phyloP scores from a whole-genome alignment of 2,329 filamentous ascomycete species.

The Ceratocystis harringtonii region DNA sequence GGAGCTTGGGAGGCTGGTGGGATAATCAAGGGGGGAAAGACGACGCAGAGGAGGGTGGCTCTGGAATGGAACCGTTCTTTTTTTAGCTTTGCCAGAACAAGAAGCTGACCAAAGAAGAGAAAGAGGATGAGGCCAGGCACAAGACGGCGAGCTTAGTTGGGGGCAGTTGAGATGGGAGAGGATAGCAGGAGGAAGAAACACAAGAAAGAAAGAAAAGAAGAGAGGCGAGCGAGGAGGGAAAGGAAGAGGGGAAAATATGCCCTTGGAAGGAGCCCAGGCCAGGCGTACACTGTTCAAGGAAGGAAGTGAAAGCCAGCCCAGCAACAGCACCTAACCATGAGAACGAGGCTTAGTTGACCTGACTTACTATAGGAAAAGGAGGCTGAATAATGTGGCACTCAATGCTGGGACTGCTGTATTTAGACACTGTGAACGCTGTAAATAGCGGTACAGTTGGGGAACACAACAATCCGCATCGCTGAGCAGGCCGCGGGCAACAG shows the following conservation, averaged over 20 bases:
- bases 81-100: not conserved
- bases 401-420: not conserved
- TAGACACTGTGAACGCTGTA: not conserved
- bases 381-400: not conserved
- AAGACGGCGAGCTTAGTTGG: not conserved
- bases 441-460: not conserved
- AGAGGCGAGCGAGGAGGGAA: conserved; percentile 15
- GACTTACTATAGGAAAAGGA: not conserved
- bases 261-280: not conserved
- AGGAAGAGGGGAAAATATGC: conserved; percentile 2
- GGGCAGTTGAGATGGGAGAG: not conserved
- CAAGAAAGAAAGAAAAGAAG: conserved; percentile 17
- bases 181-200: not conserved
- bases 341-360: not conserved
- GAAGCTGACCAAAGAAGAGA: not conserved
- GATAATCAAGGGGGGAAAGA: conserved; percentile 8
- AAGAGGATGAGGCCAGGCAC: not conserved
- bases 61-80: not conserved
- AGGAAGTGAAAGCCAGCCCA: not conserved
- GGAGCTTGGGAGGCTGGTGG: conserved; percentile 8
- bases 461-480: not conserved
- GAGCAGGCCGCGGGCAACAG: not conserved
- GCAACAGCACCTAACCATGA: not conserved
- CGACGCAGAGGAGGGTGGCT: not conserved
- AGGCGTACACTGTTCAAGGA: not conserved